These are phyloP conservation scores for Prunus yedoensis DNA, from an alignment of 331 rosid genomes.

Conservation along the genomic window DNA sequence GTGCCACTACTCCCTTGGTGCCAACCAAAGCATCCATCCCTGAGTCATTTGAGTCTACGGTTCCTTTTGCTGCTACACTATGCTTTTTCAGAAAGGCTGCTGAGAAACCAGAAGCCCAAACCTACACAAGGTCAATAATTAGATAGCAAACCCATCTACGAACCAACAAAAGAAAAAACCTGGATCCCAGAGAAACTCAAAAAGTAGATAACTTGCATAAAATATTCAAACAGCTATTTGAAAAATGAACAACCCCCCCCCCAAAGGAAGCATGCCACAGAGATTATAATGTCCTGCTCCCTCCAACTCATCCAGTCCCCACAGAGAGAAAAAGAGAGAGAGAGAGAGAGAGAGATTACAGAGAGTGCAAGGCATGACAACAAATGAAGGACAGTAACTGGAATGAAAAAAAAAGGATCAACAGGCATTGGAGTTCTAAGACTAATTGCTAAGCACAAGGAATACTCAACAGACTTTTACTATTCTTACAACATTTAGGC, in stretches of 20 bases:
- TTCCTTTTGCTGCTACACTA: constrained; percentile 80
- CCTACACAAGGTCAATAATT: constrained; percentile 42
- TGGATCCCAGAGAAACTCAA: background rate
- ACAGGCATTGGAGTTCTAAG: background rate
- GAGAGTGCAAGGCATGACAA: too few species aligned
- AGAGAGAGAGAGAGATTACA: too few species aligned
- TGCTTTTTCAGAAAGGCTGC: constrained; percentile 91
- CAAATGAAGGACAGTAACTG: too few species aligned
- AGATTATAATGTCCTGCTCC: background rate
- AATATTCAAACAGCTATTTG: background rate
- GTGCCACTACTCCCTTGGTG: constrained; percentile 38
- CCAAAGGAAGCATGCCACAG: background rate
- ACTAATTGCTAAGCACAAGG: background rate
- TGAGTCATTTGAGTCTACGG: constrained; percentile 30
- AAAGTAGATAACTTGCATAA: background rate
- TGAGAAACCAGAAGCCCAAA: constrained; percentile 99
- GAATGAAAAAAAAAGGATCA: background rate
- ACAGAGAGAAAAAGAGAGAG: background rate
- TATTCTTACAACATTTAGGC: background rate
- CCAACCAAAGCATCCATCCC: constrained; percentile 43
- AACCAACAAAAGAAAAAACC: constrained; percentile 1
- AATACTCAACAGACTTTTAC: background rate
- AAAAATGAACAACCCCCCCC: background rate
- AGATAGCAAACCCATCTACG: background rate
- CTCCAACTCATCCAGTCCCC: background rate